These are phyloP conservation scores for Immersiporthe knoxdaviesiana DNA, from an alignment of 2,329 filamentous ascomycete genomes.

Conservation along the genomic window DNA sequence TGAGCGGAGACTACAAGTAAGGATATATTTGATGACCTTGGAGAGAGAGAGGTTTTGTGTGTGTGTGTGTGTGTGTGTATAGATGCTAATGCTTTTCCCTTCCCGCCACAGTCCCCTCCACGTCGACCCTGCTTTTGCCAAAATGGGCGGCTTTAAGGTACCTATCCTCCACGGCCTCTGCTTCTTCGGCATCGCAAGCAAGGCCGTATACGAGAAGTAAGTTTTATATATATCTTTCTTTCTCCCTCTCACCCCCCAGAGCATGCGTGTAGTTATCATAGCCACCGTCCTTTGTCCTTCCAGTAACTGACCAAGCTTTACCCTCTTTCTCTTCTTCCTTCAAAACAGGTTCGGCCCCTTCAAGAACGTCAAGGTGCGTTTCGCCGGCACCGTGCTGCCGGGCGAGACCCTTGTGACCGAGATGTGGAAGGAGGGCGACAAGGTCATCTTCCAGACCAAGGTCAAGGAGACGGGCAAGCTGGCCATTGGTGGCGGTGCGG, in stretches of 20 bases:
- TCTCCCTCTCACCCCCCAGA: no score
- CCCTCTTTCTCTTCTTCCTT: neutral
- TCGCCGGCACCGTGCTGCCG: slow-evolving; percentile 82
- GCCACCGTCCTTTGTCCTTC: no score
- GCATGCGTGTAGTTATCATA: no score
- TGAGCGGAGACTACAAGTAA: slow-evolving; percentile 89
- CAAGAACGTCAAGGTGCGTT: slow-evolving; percentile 91
- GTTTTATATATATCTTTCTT: slow-evolving; percentile 11
- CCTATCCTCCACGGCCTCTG: slow-evolving; percentile 98
- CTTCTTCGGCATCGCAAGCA: slow-evolving; percentile 88
- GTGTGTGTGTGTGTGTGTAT: neutral
- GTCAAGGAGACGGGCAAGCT: slow-evolving; percentile 93
- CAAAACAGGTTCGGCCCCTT: slow-evolving; percentile 68
- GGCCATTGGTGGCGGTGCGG: slow-evolving; percentile 79
- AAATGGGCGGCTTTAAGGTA: slow-evolving; percentile 90
- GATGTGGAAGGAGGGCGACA: slow-evolving; percentile 88
- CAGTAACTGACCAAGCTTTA: slow-evolving; percentile 2
- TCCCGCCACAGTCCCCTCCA: slow-evolving; percentile 71
- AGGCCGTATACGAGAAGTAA: slow-evolving; percentile 78
- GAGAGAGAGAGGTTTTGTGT: neutral
- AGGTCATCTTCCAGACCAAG: slow-evolving; percentile 81
- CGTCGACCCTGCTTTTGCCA: slow-evolving; percentile 91
- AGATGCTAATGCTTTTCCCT: neutral
- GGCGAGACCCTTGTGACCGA: slow-evolving; percentile 90
- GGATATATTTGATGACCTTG: slow-evolving; percentile 32